Evolutionary conservation across 2,329 filamentous ascomycete genomes (phyloP).

Genomic region (Botrytis fabae): DNA sequence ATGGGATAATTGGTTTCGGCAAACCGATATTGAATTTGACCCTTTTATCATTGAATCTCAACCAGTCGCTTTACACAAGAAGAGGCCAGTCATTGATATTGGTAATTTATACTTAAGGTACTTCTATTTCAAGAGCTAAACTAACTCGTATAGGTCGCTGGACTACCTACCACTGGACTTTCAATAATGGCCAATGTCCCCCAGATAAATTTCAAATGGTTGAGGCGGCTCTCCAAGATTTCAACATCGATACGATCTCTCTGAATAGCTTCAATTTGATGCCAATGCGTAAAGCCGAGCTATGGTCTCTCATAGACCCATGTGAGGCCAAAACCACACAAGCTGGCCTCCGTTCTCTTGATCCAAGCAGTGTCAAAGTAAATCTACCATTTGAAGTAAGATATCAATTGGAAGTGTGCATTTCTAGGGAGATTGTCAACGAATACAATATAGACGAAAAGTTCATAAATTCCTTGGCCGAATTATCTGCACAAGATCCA

Average conservation of each 20-base stretch:
- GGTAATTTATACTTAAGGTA: slow-evolving; percentile 37
- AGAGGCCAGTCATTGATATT: slow-evolving; percentile 57
- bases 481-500: slow-evolving; percentile 47
- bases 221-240: slow-evolving; percentile 57
- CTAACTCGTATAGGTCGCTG: slow-evolving; percentile 52
- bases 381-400: slow-evolving; percentile 68
- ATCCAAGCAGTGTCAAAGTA: slow-evolving; percentile 37
- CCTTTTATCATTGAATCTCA: slow-evolving; percentile 41
- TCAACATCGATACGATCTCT: slow-evolving; percentile 62
- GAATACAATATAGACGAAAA: slow-evolving; percentile 69
- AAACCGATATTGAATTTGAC: slow-evolving; percentile 60
- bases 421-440: slow-evolving; percentile 75
- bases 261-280: slow-evolving; percentile 47
- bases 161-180: slow-evolving; percentile 58
- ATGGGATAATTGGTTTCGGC: slow-evolving; percentile 59
- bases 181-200: slow-evolving; percentile 42
- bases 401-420: slow-evolving; percentile 90
- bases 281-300: slow-evolving; percentile 39
- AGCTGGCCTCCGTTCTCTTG: slow-evolving; percentile 30
- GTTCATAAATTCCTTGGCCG: slow-evolving; percentile 65
- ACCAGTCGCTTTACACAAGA: slow-evolving; percentile 50
- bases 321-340: slow-evolving; percentile 25
- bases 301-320: slow-evolving; percentile 48
- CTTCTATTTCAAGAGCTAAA: slow-evolving; percentile 6
- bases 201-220: slow-evolving; percentile 27